Base-by-base conservation (phyloP, 169 alveolate genomes). In the Cryptosporidium sp. region DNA sequence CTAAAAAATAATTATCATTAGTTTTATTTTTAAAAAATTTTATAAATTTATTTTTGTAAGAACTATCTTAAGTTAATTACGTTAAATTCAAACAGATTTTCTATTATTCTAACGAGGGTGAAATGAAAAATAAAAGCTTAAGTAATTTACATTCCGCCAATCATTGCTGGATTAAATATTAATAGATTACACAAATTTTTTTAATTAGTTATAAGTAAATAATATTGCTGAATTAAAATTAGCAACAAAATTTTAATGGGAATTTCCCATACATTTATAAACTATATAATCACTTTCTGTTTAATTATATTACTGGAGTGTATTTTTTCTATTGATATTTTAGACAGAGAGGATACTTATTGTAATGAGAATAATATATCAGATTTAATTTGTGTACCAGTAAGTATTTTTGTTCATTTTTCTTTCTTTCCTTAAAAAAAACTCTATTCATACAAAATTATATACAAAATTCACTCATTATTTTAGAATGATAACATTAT, bases 301-400 rank as follows among this genome's bases (percentile, higher is more conserved):
- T 56, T 56, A 56, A 26, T 56, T 5, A 9, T 56, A 56, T 56
- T n/a, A 3, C 7, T 1, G 23, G 7, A 26, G 35, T 9, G 8
- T n/a, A 37, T 26, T 26, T 56, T 9, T 7, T 73, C 86, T 7
- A 56, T 73, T 23, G 86, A 73, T 42, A 56, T 73, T 33, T 42
- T 73, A 12, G 68, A 56, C 2, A 73, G 71, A n/a, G 86, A 73
- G 2, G 67, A 80, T 44, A 80, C 89, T 18, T 80, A 60, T 37
- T 80, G 89, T 26, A 80, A 80, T 48, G 75, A 60, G 4, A 44
- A 80, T 18, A 80, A 80, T 29, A 45, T 80, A 31, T 42, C 60
- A 3, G 89, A 80, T 42, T 62, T 80, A 39, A 60, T 80, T 62
- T 80, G 89, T 48, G 68, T 80, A 14, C 75, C 89, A 21, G 89